Evolutionary conservation across 495 filamentous ascomycete genomes (phyloP), one percentile per base, ranked within the genome.

Genomic region (Astrocystis sublimbata): DNA sequence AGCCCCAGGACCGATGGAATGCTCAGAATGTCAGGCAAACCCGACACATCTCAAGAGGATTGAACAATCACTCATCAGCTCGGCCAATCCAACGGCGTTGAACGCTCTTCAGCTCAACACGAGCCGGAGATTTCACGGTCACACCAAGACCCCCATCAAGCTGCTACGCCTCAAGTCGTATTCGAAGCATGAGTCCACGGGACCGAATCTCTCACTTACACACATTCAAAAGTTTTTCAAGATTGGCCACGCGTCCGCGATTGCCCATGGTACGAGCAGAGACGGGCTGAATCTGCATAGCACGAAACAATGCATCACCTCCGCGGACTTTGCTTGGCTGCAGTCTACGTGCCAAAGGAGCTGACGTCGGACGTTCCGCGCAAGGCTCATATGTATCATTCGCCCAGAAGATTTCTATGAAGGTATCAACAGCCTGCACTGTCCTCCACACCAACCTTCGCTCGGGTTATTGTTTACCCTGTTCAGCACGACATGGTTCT

Each of bases 401-500:
- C 23, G 52, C 42, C 36, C 6, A 42, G 19, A 42, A 31, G 52
- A 23, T 7, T 56, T 23, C 52, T 15, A 21, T 56, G 35, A 23
- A 26, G 9, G 13, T 9, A 38, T 23, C 33, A 15, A 3, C 23
- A 12, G 31, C n/a, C 12, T 17, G 24, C 26, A 0, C 19, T 21
- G 4, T 31, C 28, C 6, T 23, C n/a, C n/a, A n/a, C n/a, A n/a
- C n/a, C n/a, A n/a, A n/a, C n/a, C n/a, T n/a, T n/a, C n/a, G n/a
- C n/a, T n/a, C n/a, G n/a, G n/a, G n/a, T n/a, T n/a, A n/a, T 46
- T 46, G 17, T 38, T 17, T 41, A 46, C 54, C 38, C n/a, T 35
- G 8, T 45, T 58, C 54, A 46, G 54, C 54, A 26, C n/a, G 17
- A 13, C 54, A 46, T 17, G 40, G 17, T n/a, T n/a, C n/a, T n/a